Base-by-base conservation (phyloP, 2,329 filamentous ascomycete species). In the Trichocomaceae sp. region DNA sequence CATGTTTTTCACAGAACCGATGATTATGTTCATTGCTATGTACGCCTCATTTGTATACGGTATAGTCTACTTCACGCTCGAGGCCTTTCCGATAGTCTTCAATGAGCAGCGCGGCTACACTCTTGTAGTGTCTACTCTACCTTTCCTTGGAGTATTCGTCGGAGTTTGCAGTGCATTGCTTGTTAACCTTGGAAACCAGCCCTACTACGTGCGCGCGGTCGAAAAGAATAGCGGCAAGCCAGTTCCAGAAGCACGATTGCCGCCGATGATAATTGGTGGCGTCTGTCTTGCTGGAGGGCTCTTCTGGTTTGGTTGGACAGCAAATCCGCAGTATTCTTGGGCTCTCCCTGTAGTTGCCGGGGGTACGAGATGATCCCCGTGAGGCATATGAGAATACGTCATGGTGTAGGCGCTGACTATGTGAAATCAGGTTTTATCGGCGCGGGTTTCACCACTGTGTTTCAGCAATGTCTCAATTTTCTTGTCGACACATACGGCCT, bases 41-140 rank as follows among this genome's bases (percentile, higher is more conserved):
- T 77, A 76, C 52, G 72, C 72, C 5, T 70, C 74, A 0, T 77
- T 77, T 57, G 70, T 76, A 22, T 79, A 77, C 55, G 69, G 68
- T 3, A 62, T 79, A 3, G 66, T 79, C 17, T 79, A 77, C 60
- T 66, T 78, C 46, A 72, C 70, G 0, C 67, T 79, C 0, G 72
- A 77, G 50, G 69, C 76, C 1, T 78, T 77, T 48, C 76, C 76
- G 0, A 75, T 79, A 50, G 74, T 75, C 12, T 79, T 75, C 52
- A 52, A 64, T 29, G 68, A 77, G 39, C 46, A 68, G 10, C 69
- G 75, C 5, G 64, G 65, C 8, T 77, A 70, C 65, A 60, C 62
- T 2, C 61, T 63, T 0, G 65, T 77, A 6, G 57, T 72, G 1
- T 70, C 69, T 2, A 72, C 72, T 0, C 56, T 77, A 0, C 74